Conservation (phyloP, 257 asterid species). For the Anisodus acutangulus region DNA sequence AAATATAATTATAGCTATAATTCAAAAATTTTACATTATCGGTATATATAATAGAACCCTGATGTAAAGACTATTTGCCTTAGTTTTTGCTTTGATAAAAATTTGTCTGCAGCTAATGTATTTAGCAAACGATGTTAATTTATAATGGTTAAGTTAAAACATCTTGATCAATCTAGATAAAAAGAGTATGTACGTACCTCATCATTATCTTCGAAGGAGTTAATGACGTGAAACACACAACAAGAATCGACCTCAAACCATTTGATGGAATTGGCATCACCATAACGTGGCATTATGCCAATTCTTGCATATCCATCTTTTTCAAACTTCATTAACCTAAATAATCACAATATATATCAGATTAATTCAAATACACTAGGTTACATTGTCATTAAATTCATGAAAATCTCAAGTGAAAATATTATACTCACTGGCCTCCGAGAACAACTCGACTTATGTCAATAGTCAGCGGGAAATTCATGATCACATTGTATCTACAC, state of each 20-base stretch:
- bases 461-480: conserved; percentile 62
- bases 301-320: conserved; percentile 62
- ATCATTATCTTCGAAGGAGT: conserved; percentile 61
- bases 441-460: conserved; percentile 53
- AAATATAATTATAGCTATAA: background rate
- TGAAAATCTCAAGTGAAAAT: background rate
- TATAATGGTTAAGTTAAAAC: too few species aligned
- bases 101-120: too few species aligned
- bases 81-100: too few species aligned
- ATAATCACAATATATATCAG: background rate
- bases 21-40: background rate
- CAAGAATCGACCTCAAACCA: conserved; percentile 76
- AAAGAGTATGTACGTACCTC: conserved; percentile 43
- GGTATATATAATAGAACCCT: too few species aligned
- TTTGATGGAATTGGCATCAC: conserved; percentile 59
- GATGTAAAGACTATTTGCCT: background rate
- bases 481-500: conserved; percentile 63
- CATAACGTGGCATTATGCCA: conserved; percentile 83
- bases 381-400: background rate
- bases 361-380: background rate
- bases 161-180: background rate
- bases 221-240: conserved; percentile 64
- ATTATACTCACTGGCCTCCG: conserved; percentile 69
- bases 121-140: too few species aligned
- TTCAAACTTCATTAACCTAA: conserved; percentile 56